Evolutionary conservation across 306 rosid species (phyloP), one percentile per base, ranked within the genome.

Genomic region (Quercus wislizeni): DNA sequence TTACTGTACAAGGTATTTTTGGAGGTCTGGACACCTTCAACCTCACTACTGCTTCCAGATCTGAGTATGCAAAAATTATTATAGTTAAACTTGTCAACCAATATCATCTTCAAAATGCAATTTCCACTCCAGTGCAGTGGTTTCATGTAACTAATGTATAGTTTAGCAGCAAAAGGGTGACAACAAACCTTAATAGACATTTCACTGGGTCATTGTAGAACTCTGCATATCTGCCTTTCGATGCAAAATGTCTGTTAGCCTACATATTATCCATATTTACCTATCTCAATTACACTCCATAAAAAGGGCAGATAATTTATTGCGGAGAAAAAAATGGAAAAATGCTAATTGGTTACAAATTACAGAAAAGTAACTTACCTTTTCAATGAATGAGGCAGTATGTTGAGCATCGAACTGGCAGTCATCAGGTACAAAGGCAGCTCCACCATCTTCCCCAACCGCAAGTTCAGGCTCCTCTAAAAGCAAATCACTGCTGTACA

Each of bases 341-440:
- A 71, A 25, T 11, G 3, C 43, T 33, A 57, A 57, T 41, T 43
- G 35, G 35, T 33, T 33, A 33, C 6, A 33, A 33, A 33, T 33
- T 33, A 33, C 35, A 43, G 64, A 35, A 73, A 68, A 51, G 64
- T 35, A 70, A 33, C 27, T 25, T 74, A 92, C 98, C 97, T 88
- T 81, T 84, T 87, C 89, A 78, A 94, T 83, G 80, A 79, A 82
- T 41, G 83, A 89, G 75, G 88, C 89, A 5, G 91, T 57, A 31
- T 80, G 79, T 70, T 77, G 87, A 82, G 98, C 98, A 91, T 94
- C 97, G 84, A 94, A 75, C 85, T 92, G 97, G 80, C 87, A 86
- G 71, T 94, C 98, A 82, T 84, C 93, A 18, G 98, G 94, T 74
- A 90, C 81, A 81, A 87, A 91, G 97, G 97, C 93, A 76, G 97